A percentile compares a stretch with the other conserved stretches of the same genome.
Evolutionary conservation across 2,329 filamentous ascomycete species (phyloP).

Genomic region (Diaporthe sp.): DNA sequence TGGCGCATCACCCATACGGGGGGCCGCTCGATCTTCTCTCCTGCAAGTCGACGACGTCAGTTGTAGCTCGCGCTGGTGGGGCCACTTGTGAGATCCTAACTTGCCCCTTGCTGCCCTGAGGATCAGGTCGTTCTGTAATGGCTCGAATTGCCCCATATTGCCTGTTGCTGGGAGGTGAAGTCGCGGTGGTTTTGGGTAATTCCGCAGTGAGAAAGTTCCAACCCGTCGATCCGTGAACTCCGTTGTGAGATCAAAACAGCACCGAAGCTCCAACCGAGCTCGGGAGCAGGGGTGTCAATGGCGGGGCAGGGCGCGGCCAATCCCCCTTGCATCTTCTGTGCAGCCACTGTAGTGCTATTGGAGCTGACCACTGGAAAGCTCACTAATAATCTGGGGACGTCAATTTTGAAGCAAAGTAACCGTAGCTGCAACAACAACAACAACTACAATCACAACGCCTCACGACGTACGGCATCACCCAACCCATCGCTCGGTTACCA

Average conservation of each 20-base stretch:
- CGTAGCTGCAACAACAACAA: neutral
- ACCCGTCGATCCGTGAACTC: constrained; percentile 11
- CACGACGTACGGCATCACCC: neutral
- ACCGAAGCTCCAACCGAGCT: constrained; percentile 18
- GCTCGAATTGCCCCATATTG: constrained; percentile 71
- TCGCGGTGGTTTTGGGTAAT: neutral
- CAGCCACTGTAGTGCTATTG: constrained; percentile 3
- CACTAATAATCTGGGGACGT: constrained; percentile 9
- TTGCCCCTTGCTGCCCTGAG: constrained; percentile 90
- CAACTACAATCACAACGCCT: neutral
- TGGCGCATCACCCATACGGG: constrained; percentile 99
- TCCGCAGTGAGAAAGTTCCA: neutral
- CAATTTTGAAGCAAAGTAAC: constrained; percentile 11
- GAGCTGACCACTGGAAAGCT: constrained; percentile 22
- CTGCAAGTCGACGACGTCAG: constrained; percentile 59
- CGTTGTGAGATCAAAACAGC: neutral
- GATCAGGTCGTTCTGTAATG: constrained; percentile 92
- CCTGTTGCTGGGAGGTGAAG: constrained; percentile 15
- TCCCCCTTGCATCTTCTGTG: neutral
- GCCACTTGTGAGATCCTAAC: constrained; percentile 44
- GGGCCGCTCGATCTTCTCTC: constrained; percentile 90
- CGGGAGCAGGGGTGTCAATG: constrained; percentile 1
- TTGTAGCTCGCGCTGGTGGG: neutral
- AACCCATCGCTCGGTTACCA: neutral
- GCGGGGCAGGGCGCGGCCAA: constrained; percentile 3